Base-by-base conservation (phyloP, 305 asterid genomes). In the Fraxinus paxiana region DNA sequence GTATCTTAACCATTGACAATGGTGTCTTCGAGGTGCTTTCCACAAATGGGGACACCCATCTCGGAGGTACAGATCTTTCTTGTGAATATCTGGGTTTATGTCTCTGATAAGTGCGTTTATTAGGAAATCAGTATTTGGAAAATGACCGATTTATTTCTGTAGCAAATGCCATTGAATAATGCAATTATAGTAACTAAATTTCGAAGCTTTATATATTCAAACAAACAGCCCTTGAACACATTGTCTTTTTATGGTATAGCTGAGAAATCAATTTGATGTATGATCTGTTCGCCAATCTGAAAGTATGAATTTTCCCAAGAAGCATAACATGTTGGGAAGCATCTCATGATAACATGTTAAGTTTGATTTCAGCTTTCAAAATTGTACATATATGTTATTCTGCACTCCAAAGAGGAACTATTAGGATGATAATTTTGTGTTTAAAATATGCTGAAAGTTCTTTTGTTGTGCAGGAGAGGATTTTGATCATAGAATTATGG, bases 41-140 rank as follows among this genome's bases (percentile, higher is more conserved):
- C 76, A 89, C 92, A 17, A 89, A 89, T 69, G 92, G 92, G 63
- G 92, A 89, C 77, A 89, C 92, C 76, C 92, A 89, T 81, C 90
- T 89, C 12, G 92, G 92, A 89, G 92, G 92, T 85, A 73, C 82
- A 88, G n/a, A 81, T 78, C 37, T 73, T 13, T 46, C 69, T 54
- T 34, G 61, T 43, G 8, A 33, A 31, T 65, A 31, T 8, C 75
- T 70, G 4, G 15, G 5, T 30, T 70, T 26, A 67, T 67, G 22
- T 26, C 10, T 61, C n/a, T 59, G 31, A 22, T 20, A 59, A 67
- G 41, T 67, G 38, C 4, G n/a, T 67, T 28, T 67, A 67, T 28
- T 67, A 30, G 37, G 74, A 61, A 61, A 61, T 61, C 70, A 22
- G n/a, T 61, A 8, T 22, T 61, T 61, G 70, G 70, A 61, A 61